phyloP scores from a whole-genome alignment of 148 eudicot genomes.

The Vaccinium vitisidaea region DNA sequence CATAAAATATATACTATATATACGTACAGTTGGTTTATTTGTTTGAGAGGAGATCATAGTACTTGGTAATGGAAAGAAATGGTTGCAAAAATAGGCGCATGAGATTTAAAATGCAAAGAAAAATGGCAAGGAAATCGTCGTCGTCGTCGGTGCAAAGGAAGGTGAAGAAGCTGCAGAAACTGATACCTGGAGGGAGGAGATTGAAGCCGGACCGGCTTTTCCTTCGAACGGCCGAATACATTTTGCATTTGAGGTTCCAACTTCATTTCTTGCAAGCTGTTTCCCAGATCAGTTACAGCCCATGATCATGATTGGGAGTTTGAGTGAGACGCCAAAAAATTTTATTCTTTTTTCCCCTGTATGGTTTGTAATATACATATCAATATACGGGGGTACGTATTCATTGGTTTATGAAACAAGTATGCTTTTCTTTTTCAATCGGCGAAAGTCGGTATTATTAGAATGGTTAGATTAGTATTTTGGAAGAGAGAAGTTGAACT shows the following conservation, averaged over 20 bases:
- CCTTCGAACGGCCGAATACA: not conserved
- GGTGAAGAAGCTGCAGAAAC: constrained; percentile 7
- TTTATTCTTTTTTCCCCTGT: not conserved
- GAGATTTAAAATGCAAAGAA: not conserved
- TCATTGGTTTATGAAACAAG: not conserved
- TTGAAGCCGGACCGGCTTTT: not conserved
- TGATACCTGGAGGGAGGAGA: not conserved
- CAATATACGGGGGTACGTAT: not conserved
- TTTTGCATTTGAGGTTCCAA: not conserved
- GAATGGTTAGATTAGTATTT: too few species aligned
- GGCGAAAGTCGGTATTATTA: too few species aligned
- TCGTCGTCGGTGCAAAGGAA: not conserved
- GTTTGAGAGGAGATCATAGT: not conserved
- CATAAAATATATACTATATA: too few species aligned
- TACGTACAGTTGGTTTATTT: not conserved
- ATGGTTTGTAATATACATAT: not conserved
- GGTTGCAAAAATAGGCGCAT: not conserved
- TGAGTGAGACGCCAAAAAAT: not conserved
- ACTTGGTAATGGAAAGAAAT: not conserved
- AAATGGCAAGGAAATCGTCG: not conserved
- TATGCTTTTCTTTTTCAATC: not conserved
- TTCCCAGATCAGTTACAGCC: not conserved
- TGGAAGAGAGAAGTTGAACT: too few species aligned
- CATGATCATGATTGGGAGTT: not conserved
- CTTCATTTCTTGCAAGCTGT: not conserved